These are phyloP conservation scores for Rhododendron griersonianum DNA, from an alignment of 148 eudicot genomes.

Conservation along the genomic window DNA sequence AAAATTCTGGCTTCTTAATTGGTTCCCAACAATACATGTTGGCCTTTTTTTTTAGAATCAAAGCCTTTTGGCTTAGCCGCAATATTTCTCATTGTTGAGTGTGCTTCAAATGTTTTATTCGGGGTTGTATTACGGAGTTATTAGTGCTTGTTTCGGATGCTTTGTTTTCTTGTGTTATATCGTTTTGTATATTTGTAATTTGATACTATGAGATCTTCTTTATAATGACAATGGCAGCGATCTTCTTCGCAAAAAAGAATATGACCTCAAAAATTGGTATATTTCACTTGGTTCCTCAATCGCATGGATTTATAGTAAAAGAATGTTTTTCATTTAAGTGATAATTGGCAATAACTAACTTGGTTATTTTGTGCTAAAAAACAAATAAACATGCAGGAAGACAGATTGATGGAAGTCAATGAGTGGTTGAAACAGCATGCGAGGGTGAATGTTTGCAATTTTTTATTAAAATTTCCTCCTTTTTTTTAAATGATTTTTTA, in stretches of 20 bases:
- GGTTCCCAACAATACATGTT: not conserved
- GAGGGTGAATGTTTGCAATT: not conserved
- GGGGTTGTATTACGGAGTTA: too few relatives aligned
- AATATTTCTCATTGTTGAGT: too few relatives aligned
- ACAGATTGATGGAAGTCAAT: conserved; percentile 15
- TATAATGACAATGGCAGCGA: too few relatives aligned
- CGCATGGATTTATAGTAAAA: too few relatives aligned
- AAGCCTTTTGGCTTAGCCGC: not conserved
- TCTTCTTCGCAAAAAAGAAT: not conserved
- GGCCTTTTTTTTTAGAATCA: not conserved
- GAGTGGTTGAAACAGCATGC: conserved; percentile 17
- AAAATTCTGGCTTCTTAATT: not conserved
- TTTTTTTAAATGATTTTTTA: not conserved
- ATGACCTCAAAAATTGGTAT: not conserved
- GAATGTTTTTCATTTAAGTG: not conserved
- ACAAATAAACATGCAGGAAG: conserved; percentile 4
- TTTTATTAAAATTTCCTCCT: not conserved
- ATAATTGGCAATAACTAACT: not conserved
- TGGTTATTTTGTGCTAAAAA: not conserved
- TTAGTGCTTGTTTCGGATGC: too few relatives aligned
- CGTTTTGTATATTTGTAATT: too few relatives aligned
- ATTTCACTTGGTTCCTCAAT: not conserved
- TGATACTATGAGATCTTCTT: too few relatives aligned
- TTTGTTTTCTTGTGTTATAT: too few relatives aligned
- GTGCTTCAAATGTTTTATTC: too few relatives aligned